phyloP scores from a whole-genome alignment of 352 stramenopile genomes.

The Phytophthora multivora region DNA sequence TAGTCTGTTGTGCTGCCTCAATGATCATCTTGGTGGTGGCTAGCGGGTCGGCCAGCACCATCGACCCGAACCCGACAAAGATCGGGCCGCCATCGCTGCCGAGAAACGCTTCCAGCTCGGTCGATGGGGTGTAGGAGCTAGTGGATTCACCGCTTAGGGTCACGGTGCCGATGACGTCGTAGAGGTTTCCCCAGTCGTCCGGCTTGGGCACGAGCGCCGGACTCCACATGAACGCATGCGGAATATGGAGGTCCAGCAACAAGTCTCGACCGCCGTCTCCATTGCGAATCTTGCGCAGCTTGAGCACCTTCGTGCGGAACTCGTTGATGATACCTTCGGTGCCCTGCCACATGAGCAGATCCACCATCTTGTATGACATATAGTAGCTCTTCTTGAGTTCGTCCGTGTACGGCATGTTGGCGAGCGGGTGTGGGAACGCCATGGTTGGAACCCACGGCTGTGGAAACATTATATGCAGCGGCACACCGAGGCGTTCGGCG shows the following conservation, averaged over 20 bases:
- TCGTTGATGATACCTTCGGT: slow-evolving; percentile 71
- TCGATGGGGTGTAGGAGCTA: slow-evolving; percentile 46
- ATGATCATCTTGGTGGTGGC: slow-evolving; percentile 81
- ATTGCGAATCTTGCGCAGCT: slow-evolving; percentile 57
- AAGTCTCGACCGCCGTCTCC: slow-evolving; percentile 52
- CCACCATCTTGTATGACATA: slow-evolving; percentile 84
- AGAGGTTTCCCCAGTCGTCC: slow-evolving; percentile 83
- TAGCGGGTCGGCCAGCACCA: slow-evolving; percentile 88
- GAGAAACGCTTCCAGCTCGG: slow-evolving; percentile 66
- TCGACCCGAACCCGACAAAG: slow-evolving; percentile 94
- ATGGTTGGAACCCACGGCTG: slow-evolving; percentile 87
- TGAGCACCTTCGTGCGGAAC: slow-evolving; percentile 64
- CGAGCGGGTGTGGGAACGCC: slow-evolving; percentile 88
- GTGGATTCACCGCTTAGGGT: slow-evolving; percentile 30
- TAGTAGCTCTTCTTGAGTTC: slow-evolving; percentile 61
- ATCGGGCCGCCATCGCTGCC: slow-evolving; percentile 67
- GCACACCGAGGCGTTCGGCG: slow-evolving; percentile 89
- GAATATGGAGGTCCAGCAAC: slow-evolving; percentile 69
- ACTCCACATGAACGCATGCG: slow-evolving; percentile 90
- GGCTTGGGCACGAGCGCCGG: slow-evolving; percentile 84
- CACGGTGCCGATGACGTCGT: slow-evolving; percentile 88
- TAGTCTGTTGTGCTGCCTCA: slow-evolving; percentile 59
- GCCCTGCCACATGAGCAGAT: slow-evolving; percentile 76
- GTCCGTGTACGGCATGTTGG: slow-evolving; percentile 74
- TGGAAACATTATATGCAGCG: slow-evolving; percentile 94